phyloP scores from a whole-genome alignment of 75 land plant species.

The Adiantum capillusveneris region DNA sequence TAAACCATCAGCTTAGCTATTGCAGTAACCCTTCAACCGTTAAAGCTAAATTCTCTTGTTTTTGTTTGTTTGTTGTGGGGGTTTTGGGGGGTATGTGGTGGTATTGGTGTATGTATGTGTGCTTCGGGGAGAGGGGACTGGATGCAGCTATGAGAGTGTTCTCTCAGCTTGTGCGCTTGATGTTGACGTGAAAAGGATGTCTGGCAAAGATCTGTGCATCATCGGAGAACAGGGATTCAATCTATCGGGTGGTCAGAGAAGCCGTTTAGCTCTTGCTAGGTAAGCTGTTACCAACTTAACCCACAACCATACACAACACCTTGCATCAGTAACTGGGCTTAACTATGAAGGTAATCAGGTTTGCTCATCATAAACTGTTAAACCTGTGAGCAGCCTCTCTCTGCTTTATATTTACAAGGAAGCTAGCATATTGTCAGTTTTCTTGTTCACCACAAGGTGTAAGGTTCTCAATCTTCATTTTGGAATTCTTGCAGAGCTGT shows the following conservation, averaged over 20 bases:
- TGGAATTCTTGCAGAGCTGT: constrained; percentile 95
- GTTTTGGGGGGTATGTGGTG: background rate
- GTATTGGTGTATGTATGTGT: background rate
- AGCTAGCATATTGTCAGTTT: too few relatives aligned
- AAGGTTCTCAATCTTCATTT: too few relatives aligned
- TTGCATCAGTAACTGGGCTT: too few relatives aligned
- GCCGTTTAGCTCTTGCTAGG: constrained; percentile 92
- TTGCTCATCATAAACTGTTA: too few relatives aligned
- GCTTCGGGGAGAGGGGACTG: background rate
- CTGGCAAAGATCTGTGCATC: constrained; percentile 54
- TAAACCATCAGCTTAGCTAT: too few relatives aligned
- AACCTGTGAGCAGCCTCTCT: too few relatives aligned
- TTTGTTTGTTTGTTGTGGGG: background rate
- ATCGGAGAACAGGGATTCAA: constrained; percentile 85
- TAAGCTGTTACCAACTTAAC: too few relatives aligned
- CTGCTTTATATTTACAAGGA: too few relatives aligned
- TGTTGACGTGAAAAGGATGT: constrained; percentile 68
- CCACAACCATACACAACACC: too few relatives aligned
- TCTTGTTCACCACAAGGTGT: too few relatives aligned
- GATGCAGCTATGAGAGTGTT: constrained; percentile 50
- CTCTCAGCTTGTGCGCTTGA: constrained; percentile 77
- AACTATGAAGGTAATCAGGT: too few relatives aligned
- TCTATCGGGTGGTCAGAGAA: constrained; percentile 92
- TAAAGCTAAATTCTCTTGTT: background rate
- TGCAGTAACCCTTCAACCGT: background rate